Conservation (phyloP, 768 basidiomycete species). For the Chiua virens region DNA sequence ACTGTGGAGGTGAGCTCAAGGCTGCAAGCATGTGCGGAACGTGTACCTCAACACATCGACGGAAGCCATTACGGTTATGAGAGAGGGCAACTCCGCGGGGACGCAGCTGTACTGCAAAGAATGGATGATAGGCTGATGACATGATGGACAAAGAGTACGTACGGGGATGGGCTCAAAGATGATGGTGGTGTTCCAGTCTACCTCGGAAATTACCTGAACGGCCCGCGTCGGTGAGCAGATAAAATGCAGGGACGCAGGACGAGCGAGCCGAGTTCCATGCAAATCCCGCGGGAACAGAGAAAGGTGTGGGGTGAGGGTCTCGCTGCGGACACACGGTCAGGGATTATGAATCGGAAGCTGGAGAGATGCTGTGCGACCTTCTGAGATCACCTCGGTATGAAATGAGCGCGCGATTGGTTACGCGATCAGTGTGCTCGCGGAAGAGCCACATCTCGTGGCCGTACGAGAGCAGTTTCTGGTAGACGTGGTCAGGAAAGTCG, state of each 20-base stretch:
- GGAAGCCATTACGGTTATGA: slow-evolving; percentile 55
- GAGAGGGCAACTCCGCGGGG: slow-evolving; percentile 73
- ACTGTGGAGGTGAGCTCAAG: slow-evolving; percentile 36
- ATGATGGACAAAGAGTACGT: slow-evolving; percentile 23
- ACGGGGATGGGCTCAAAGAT: slow-evolving; percentile 91
- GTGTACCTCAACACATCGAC: slow-evolving; percentile 69
- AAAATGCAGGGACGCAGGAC: slow-evolving; percentile 67
- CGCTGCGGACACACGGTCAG: slow-evolving; percentile 41
- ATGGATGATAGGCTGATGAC: neutral
- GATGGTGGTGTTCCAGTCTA: slow-evolving; percentile 64
- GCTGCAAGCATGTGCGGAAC: neutral
- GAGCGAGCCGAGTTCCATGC: slow-evolving; percentile 47
- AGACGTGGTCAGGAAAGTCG: slow-evolving; percentile 68
- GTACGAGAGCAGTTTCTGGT: slow-evolving; percentile 55
- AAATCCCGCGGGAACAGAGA: slow-evolving; percentile 74
- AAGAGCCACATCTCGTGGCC: slow-evolving; percentile 80
- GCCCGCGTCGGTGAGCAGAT: slow-evolving; percentile 83
- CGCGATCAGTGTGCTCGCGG: slow-evolving; percentile 51
- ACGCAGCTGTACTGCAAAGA: slow-evolving; percentile 65
- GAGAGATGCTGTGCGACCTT: slow-evolving; percentile 44
- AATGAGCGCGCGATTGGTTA: slow-evolving; percentile 76
- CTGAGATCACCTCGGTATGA: slow-evolving; percentile 71
- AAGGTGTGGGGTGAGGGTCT: slow-evolving; percentile 72
- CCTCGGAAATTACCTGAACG: slow-evolving; percentile 61
- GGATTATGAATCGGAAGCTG: slow-evolving; percentile 4